These are phyloP conservation scores for Pyrenochaeta sp. DNA, from an alignment of 2,329 filamentous ascomycete genomes.

Conservation along the genomic window DNA sequence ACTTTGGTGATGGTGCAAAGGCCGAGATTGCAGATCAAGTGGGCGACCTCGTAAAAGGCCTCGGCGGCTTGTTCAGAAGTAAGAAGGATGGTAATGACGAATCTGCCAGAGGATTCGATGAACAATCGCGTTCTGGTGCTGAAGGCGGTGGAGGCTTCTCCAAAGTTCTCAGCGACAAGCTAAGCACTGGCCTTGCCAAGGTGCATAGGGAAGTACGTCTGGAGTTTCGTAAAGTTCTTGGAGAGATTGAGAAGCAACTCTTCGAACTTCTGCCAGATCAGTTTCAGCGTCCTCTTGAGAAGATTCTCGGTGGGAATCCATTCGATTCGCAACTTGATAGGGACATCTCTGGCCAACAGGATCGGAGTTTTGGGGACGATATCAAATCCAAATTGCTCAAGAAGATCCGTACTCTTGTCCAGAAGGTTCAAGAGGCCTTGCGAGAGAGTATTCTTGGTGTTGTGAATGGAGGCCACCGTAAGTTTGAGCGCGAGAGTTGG, in stretches of 20 bases:
- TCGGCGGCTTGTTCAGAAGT: constrained; percentile 33
- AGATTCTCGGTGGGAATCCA: constrained; percentile 38
- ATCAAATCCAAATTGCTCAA: constrained; percentile 35
- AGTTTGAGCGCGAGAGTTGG: constrained; percentile 40
- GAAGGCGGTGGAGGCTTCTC: constrained; percentile 35
- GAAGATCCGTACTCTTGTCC: constrained; percentile 36
- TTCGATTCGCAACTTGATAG: constrained; percentile 40
- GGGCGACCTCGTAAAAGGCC: constrained; percentile 35
- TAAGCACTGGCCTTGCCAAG: constrained; percentile 38
- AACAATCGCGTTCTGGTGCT: constrained; percentile 12
- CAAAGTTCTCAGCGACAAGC: constrained; percentile 36
- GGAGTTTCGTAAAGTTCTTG: constrained; percentile 38
- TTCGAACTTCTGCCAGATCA: constrained; percentile 39
- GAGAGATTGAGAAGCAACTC: constrained; percentile 38
- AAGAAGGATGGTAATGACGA: constrained; percentile 32
- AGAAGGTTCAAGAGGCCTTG: constrained; percentile 38
- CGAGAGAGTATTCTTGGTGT: constrained; percentile 39
- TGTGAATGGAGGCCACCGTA: constrained; percentile 40
- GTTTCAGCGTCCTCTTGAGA: constrained; percentile 38
- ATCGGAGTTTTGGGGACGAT: constrained; percentile 38
- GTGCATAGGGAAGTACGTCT: constrained; percentile 40
- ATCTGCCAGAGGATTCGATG: constrained; percentile 25
- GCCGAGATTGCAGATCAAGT: constrained; percentile 40
- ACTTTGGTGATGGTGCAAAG: constrained; percentile 38
- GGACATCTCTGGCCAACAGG: constrained; percentile 27